Conservation (phyloP, 2,329 filamentous ascomycete genomes). For the Iodosphaeria phyllophila region DNA sequence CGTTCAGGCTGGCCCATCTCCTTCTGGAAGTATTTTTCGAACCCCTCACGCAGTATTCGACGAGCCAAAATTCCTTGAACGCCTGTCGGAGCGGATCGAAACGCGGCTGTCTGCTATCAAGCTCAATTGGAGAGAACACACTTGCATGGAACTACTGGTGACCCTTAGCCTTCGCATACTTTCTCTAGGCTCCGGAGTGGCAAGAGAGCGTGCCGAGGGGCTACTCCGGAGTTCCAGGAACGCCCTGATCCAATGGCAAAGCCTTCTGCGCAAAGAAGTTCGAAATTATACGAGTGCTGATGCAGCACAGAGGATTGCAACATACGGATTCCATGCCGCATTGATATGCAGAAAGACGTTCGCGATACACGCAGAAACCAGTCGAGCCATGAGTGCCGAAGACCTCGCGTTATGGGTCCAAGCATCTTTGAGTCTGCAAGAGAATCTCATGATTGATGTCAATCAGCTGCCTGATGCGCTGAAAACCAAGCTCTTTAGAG, state of each 20-base stretch:
- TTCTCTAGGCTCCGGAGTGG: constrained; percentile 4
- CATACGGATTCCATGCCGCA: constrained; percentile 32
- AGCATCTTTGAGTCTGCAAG: constrained; percentile 19
- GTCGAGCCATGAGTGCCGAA: constrained; percentile 3
- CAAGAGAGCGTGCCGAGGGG: constrained; percentile 3
- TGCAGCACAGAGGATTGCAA: constrained; percentile 16
- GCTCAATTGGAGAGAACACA: constrained; percentile 38
- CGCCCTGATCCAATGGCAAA: constrained; percentile 29
- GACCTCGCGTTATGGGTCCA: constrained; percentile 8
- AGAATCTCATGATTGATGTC: constrained; percentile 21
- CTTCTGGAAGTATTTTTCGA: constrained; percentile 17
- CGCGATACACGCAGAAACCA: background rate
- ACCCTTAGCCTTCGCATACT: constrained; percentile 25
- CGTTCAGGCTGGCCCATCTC: constrained; percentile 33
- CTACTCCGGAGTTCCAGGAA: constrained; percentile 22
- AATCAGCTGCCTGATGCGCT: constrained; percentile 13
- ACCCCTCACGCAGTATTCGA: constrained; percentile 28
- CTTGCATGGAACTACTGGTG: constrained; percentile 38
- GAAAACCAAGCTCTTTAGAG: constrained; percentile 22
- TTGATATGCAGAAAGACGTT: constrained; percentile 26
- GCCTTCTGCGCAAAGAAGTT: constrained; percentile 23
- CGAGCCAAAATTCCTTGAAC: constrained; percentile 26
- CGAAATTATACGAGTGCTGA: constrained; percentile 17
- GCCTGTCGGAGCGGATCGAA: constrained; percentile 26
- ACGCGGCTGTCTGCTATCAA: constrained; percentile 22